Base-by-base conservation (phyloP, 2,329 filamentous ascomycete genomes). In the Drechslerella coelobrocha region DNA sequence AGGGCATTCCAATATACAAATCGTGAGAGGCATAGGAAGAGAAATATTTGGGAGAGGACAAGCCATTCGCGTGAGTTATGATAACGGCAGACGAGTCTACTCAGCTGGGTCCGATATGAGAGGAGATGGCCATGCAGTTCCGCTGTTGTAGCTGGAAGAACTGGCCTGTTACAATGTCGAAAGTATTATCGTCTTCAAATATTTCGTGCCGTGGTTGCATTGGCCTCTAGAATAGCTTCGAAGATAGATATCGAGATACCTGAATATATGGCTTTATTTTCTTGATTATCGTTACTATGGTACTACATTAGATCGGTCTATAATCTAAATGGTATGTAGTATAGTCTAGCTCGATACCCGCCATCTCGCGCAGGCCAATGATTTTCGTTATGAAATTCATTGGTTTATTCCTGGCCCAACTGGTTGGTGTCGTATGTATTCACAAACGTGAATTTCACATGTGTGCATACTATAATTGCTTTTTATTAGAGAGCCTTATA, bases 101-200 rank as follows among this genome's bases (percentile, higher is more conserved):
- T 95, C 90, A 61, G 93, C 87, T 0, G 93, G 92, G 0, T 97
- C 92, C 78, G 93, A 99, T 81, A 84, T 86, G 75, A 85, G 94
- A 68, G 93, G 90, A 0, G 93, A 99, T 79, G 93, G 94, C 7
- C 83, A 83, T 75, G 85, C 86, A n/a, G 80, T 86, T 72, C 85
- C 86, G 24, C 76, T 75, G 19, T 76, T 76, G 56, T 73, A 61
- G 53, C 34, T n/a, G n/a, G n/a, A n/a, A n/a, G n/a, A n/a, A 39
- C 12, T 39, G 34, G 4, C 4, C 12, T 39, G 29, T 7, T 12
- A 34, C 12, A 34, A 34, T 12, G 29, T 6, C 29, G n/a, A n/a
- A n/a, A n/a, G n/a, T n/a, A n/a, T n/a, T n/a, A n/a, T n/a, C n/a
- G n/a, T n/a, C n/a, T n/a, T n/a, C n/a, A n/a, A n/a, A n/a, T n/a